Base-by-base conservation (phyloP, 441 rosid genomes). In the Gossypium aridum region DNA sequence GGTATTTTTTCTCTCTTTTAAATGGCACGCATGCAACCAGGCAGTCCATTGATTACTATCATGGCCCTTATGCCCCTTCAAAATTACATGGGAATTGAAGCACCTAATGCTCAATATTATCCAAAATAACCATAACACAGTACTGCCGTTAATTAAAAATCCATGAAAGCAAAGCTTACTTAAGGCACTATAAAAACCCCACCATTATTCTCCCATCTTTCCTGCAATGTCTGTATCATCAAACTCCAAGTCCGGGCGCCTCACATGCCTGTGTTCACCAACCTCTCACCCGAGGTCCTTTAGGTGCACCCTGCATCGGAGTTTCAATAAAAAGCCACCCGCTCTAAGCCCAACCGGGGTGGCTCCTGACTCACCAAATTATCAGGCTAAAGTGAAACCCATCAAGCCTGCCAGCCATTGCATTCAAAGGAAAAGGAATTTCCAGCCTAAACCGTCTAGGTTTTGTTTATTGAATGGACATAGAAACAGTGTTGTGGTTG, bases 241-340 rank as follows among this genome's bases (percentile, higher is more conserved):
- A 0, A 61, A 49, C 57, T 47, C 77, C 7, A 71, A 76, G 39
- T 64, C 82, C 2, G 31, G 37, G 1, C 22, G 74, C 55, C 74
- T 73, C 10, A 75, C 87, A 16, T 88, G 91, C 65, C 77, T 86
- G 0, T 88, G 90, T 75, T 86, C 91, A 0, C 91, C 91, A 5
- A 84, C 88, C 45, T 75, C 73, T 3, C 90, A 88, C 39, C 88
- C 90, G 0, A 88, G 91, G 74, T 88, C 91, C 16, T 88, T 88
- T 84, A 76, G 86, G 34, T 88, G 91, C 79, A 80, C 80, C 79
- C 53, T 79, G 9, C 91, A 86, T 83, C 70, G 81, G 70, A 79
- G 75, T 72, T 39, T 23, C 61, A 13, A 16, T 2, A 56, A 17
- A 56, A 43, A 70, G n/a, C 12, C 20, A 0, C 7, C 54, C 12